Conservation (phyloP, 495 filamentous ascomycete species). For the Amniculicola lignicola region DNA sequence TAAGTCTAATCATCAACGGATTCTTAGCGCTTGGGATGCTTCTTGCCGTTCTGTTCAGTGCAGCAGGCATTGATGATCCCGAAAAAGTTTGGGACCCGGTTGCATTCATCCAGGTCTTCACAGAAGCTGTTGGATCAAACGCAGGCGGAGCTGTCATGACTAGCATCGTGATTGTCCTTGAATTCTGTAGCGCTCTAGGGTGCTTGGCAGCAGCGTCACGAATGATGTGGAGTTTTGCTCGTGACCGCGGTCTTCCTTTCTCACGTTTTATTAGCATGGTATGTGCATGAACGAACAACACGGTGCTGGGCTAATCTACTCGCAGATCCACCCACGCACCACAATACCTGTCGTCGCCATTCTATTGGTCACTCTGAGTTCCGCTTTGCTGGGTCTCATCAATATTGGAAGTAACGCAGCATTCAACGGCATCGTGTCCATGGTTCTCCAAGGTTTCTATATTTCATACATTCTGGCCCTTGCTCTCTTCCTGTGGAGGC, state of each 20-base stretch:
- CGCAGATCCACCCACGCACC: conserved; percentile 17
- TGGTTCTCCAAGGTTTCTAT: conserved; percentile 24
- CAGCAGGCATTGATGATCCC: conserved; percentile 33
- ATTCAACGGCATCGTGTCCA: conserved; percentile 13
- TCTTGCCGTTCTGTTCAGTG: conserved; percentile 21
- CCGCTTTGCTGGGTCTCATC: conserved; percentile 10
- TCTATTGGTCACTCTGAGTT: conserved; percentile 6
- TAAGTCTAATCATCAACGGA: conserved; percentile 34
- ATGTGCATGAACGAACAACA: conserved; percentile 5
- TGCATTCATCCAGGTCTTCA: conserved; percentile 53
- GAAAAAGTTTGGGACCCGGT: neutral
- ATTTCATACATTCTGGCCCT: conserved; percentile 35
- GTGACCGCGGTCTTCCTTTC: conserved; percentile 56
- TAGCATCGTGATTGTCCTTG: conserved; percentile 49
- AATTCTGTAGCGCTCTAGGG: conserved; percentile 46
- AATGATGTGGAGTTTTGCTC: conserved; percentile 58
- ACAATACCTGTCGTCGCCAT: conserved; percentile 20
- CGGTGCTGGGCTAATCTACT: neutral
- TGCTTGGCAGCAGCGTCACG: conserved; percentile 56
- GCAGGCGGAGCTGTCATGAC: conserved; percentile 51
- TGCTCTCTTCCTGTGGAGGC: conserved; percentile 50
- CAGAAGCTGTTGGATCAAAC: conserved; percentile 47
- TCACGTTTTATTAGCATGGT: conserved; percentile 51
- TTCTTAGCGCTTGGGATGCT: conserved; percentile 30
- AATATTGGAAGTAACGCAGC: conserved; percentile 13